These are phyloP conservation scores for Sungouiella thailandica DNA, from an alignment of 805 yeast genomes.

Conservation along the genomic window DNA sequence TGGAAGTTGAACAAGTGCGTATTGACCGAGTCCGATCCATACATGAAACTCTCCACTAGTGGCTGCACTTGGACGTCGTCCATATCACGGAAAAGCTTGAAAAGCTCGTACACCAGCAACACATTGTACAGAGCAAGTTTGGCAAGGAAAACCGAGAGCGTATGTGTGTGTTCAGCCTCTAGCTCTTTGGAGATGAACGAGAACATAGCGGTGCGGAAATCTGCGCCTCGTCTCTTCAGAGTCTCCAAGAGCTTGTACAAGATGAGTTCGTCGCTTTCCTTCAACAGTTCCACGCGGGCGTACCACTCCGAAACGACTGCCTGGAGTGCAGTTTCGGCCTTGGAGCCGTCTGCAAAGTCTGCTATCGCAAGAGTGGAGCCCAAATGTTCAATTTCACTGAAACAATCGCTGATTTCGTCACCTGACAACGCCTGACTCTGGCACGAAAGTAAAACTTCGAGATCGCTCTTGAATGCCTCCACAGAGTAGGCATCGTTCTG, in stretches of 20 bases:
- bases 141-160: constrained; percentile 7
- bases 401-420: constrained; percentile 15
- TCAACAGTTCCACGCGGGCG: neutral
- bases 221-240: constrained; percentile 3
- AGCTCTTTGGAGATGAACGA: neutral
- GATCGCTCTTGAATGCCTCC: constrained; percentile 24
- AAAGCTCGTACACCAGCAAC: neutral
- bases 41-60: neutral
- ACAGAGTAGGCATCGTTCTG: constrained; percentile 18
- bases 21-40: neutral
- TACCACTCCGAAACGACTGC: constrained; percentile 5
- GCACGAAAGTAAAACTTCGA: constrained; percentile 16
- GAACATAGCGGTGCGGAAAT: constrained; percentile 4
- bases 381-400: constrained; percentile 6
- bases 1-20: constrained; percentile 5
- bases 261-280: constrained; percentile 11
- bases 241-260: constrained; percentile 15
- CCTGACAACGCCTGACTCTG: constrained; percentile 7
- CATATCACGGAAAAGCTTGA: neutral
- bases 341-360: neutral
- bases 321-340: constrained; percentile 1
- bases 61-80: neutral
- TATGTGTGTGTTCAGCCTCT: no score
- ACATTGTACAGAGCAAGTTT: neutral
- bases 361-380: constrained; percentile 6